Evolutionary conservation across 805 yeast species (phyloP).

Genomic region (Saitoella complicata): DNA sequence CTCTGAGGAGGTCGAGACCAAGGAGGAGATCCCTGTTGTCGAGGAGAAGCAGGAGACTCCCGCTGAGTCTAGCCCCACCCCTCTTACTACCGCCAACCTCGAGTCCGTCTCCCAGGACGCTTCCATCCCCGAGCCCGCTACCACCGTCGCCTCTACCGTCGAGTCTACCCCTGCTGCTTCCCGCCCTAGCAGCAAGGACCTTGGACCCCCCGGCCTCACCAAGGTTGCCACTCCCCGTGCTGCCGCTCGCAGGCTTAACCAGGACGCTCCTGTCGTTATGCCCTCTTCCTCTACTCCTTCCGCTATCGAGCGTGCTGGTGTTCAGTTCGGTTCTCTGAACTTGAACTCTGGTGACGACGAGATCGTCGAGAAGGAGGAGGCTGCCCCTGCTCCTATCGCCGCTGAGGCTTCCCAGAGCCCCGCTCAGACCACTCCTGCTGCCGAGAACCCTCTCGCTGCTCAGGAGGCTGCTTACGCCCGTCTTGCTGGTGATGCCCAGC

Average conservation of each 20-base stretch:
- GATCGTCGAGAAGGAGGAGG: constrained; percentile 19
- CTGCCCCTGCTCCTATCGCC: background rate
- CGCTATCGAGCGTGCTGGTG: constrained; percentile 34
- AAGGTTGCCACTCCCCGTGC: constrained; percentile 2
- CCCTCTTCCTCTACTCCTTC: constrained; percentile 32
- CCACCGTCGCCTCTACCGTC: constrained; percentile 15
- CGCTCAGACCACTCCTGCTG: constrained; percentile 3
- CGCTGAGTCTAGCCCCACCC: constrained; percentile 7
- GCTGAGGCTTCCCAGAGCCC: background rate
- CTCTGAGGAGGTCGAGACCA: background rate
- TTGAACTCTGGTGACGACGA: constrained; percentile 12
- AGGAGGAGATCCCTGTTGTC: background rate
- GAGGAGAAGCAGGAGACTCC: constrained; percentile 1
- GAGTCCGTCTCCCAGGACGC: constrained; percentile 13
- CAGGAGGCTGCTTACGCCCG: background rate
- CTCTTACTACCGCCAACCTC: constrained; percentile 13
- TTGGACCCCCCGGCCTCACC: constrained; percentile 10
- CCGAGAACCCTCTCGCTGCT: background rate
- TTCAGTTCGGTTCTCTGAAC: constrained; percentile 46
- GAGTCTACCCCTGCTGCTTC: constrained; percentile 10
- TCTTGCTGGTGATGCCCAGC: background rate
- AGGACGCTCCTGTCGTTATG: constrained; percentile 34
- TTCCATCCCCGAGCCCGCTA: constrained; percentile 12
- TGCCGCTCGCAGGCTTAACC: constrained; percentile 23
- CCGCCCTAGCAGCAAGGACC: constrained; percentile 6